These are phyloP conservation scores for Pouteria glomerata DNA, from an alignment of 148 eudicot genomes.

Conservation along the genomic window DNA sequence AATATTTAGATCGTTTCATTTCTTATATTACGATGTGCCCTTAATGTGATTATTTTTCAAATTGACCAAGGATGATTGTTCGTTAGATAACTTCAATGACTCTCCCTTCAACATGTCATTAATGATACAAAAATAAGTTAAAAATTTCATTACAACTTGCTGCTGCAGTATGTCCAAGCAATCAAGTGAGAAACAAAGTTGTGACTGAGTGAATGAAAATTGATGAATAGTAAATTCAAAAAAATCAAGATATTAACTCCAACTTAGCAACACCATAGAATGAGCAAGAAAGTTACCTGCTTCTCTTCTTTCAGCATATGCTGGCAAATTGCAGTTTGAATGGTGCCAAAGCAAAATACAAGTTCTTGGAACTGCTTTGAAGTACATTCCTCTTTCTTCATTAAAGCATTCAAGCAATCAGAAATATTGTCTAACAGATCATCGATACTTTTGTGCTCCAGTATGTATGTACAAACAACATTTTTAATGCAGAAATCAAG, in stretches of 20 bases:
- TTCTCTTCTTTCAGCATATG: slow-evolving; percentile 93
- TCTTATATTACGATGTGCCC: not conserved
- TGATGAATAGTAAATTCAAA: not conserved
- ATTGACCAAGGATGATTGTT: not conserved
- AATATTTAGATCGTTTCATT: not conserved
- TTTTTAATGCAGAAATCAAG: slow-evolving; percentile 61
- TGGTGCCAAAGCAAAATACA: slow-evolving; percentile 47
- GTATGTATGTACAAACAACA: slow-evolving; percentile 52
- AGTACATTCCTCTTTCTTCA: slow-evolving; percentile 28
- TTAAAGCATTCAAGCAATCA: slow-evolving; percentile 40
- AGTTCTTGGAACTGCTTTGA: slow-evolving; percentile 49
- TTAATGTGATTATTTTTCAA: not conserved
- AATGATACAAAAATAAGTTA: not conserved
- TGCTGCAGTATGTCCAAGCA: not conserved
- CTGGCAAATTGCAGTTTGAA: slow-evolving; percentile 45
- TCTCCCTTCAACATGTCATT: not conserved
- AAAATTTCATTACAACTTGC: not conserved
- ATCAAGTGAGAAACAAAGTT: not conserved
- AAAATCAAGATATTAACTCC: not conserved
- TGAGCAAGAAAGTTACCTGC: slow-evolving; percentile 40
- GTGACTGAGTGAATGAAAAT: not conserved
- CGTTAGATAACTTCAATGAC: not conserved
- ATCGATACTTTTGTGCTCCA: slow-evolving; percentile 72
- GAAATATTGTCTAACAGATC: slow-evolving; percentile 49
- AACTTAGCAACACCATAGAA: not conserved